Percentiles rank a stretch among this genome's conserved stretches.
Evolutionary conservation across 2,329 filamentous ascomycete genomes (phyloP).

Genomic region (Stemphylium vesicarium): DNA sequence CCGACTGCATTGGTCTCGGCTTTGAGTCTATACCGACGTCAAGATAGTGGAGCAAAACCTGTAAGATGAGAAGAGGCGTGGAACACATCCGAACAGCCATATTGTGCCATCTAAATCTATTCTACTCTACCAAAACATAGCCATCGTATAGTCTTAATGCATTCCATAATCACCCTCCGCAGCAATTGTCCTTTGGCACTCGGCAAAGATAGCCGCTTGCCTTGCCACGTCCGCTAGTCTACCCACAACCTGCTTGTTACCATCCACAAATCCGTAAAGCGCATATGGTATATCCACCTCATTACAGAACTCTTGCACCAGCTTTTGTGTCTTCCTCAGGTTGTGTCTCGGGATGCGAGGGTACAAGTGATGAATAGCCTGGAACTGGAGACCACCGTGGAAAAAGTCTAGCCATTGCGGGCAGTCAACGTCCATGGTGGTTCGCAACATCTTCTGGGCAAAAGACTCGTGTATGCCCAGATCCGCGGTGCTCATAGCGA

Average conservation of each 20-base stretch:
- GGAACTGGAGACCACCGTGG: slow-evolving; percentile 76
- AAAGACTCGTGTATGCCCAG: slow-evolving; percentile 71
- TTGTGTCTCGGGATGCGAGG: slow-evolving; percentile 73
- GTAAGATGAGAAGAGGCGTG: no score
- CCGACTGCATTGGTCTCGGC: neutral
- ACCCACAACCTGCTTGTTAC: slow-evolving; percentile 65
- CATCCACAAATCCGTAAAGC: slow-evolving; percentile 66
- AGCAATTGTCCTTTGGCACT: slow-evolving; percentile 57
- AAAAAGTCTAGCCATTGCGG: slow-evolving; percentile 74
- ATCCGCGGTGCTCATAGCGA: slow-evolving; percentile 72
- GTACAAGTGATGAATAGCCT: slow-evolving; percentile 73
- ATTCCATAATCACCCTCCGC: slow-evolving; percentile 40
- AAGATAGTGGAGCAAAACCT: neutral
- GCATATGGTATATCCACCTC: slow-evolving; percentile 69
- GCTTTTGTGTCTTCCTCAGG: slow-evolving; percentile 63
- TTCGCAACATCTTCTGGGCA: slow-evolving; percentile 71
- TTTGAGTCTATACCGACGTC: neutral
- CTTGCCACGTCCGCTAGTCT: slow-evolving; percentile 64
- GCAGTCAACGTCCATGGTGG: slow-evolving; percentile 77
- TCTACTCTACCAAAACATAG: neutral
- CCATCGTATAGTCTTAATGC: slow-evolving; percentile 23
- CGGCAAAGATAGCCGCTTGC: slow-evolving; percentile 65
- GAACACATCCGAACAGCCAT: neutral
- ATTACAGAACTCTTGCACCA: slow-evolving; percentile 69
- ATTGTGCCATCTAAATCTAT: neutral